Evolutionary conservation across 164 flowering plant species (phyloP).

Genomic region (Aristolochia fimbriata): DNA sequence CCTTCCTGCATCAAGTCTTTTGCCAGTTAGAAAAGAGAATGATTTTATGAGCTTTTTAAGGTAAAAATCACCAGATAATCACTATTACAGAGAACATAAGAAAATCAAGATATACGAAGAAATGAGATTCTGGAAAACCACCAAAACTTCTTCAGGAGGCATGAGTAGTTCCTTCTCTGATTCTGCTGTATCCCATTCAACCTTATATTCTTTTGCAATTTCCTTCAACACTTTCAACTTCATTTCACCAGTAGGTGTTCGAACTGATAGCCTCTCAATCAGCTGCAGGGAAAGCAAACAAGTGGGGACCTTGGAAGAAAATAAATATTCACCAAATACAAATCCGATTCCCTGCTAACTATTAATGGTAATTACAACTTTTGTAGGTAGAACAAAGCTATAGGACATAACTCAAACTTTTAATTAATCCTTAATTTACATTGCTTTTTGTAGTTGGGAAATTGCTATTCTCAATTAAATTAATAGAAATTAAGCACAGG

Average conservation of each 20-base stretch:
- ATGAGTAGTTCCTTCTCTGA: conserved; percentile 88
- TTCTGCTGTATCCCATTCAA: conserved; percentile 83
- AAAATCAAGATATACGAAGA: conserved; percentile 5
- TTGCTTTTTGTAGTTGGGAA: no score
- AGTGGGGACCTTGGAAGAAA: neutral
- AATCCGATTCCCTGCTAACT: no score
- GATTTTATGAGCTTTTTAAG: neutral
- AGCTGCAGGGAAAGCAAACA: conserved; percentile 32
- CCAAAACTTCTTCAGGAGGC: conserved; percentile 78
- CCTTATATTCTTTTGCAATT: conserved; percentile 87
- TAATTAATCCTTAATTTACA: no score
- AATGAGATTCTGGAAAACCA: conserved; percentile 21
- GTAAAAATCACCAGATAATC: no score
- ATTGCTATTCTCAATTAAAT: no score
- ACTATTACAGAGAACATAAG: no score
- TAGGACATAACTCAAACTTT: no score
- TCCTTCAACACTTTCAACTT: conserved; percentile 91
- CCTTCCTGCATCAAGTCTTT: conserved; percentile 45
- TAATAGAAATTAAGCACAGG: no score
- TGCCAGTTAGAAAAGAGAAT: no score
- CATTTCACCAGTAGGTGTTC: conserved; percentile 75
- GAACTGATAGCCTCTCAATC: conserved; percentile 87
- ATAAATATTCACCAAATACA: neutral
- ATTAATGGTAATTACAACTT: no score
- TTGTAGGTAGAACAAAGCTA: no score